Base-by-base conservation (phyloP, 2,329 filamentous ascomycete genomes). In the Cytospora piceae region DNA sequence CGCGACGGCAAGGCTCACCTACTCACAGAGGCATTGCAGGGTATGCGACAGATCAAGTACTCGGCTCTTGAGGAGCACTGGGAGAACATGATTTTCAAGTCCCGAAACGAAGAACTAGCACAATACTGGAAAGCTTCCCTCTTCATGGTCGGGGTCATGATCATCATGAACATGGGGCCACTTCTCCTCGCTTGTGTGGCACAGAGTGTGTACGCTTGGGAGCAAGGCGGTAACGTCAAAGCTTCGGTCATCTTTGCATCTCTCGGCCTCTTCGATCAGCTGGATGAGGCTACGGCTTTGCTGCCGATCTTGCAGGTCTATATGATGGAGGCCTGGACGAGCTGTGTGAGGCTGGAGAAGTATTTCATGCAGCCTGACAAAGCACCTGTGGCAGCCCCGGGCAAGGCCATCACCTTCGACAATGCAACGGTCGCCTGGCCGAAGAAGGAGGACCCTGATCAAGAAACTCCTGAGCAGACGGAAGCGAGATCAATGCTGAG, bases 31-130 rank as follows among this genome's bases (percentile, higher is more conserved):
- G 76, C 75, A 0, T 68, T 78, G 22, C 74, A 77, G 39, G 76
- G 76, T 29, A 77, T 78, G 73, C 74, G 75, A 14, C 76, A 78
- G 68, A 77, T 78, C 73, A 74, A 75, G 60, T 77, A 76, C 67
- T 77, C 76, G 4, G 76, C 75, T 11, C 71, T 77, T 14, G 76
- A 78, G 61, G 69, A 73, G 34, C 70, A 75, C 37, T 77, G 74
- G 72, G 75, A 77, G 64, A 66, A 70, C 46, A 77, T 74, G 67
- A 77, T 78, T 20, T 54, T 76, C 37, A 67, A 73, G n/a, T 74
- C 71, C 53, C 72, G 76, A 32, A 73, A 76, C 57, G 73, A 76
- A 31, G 76, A 78, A 70, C 70, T 78, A 27, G 66, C 64, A n/a
- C 74, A 76, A 60, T 76, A 73, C 63, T 76, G 75, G 74, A 74